These are phyloP conservation scores for Dactylellina leptospora DNA, from an alignment of 2,329 filamentous ascomycete species.

Conservation along the genomic window DNA sequence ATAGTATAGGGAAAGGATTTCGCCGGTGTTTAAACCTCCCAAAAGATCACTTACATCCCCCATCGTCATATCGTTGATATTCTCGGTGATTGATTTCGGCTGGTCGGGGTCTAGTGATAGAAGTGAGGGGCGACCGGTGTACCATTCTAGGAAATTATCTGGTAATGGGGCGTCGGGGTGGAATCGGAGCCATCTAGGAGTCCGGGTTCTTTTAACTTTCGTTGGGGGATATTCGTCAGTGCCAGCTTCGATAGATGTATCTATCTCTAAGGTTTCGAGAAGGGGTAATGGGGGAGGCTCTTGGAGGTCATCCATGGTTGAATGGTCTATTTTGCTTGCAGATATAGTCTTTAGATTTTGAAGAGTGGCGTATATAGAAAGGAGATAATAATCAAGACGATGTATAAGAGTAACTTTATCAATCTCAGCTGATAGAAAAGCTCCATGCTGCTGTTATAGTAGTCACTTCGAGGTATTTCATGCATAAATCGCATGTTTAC, in stretches of 20 bases:
- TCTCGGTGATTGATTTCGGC: neutral
- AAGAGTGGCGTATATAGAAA: too few species aligned
- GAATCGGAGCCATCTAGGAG: slow-evolving; percentile 6
- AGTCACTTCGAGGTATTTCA: too few species aligned
- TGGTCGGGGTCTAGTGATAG: neutral
- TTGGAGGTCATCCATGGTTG: too few species aligned
- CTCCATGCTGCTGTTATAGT: too few species aligned
- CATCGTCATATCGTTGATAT: neutral
- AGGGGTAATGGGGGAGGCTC: too few species aligned
- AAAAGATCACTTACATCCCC: neutral
- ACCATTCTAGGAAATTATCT: neutral
- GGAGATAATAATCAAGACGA: too few species aligned
- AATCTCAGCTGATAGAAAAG: too few species aligned
- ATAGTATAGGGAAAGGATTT: neutral
- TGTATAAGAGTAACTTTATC: too few species aligned
- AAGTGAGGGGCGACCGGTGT: slow-evolving; percentile 7
- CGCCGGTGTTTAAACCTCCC: neutral
- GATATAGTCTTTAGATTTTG: too few species aligned
- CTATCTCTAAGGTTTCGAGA: neutral
- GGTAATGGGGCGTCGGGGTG: slow-evolving; percentile 9
- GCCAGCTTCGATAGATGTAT: neutral
- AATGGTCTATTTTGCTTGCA: too few species aligned
- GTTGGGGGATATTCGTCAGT: neutral
- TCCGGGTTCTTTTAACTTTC: neutral
- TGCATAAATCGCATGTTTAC: too few species aligned